A percentile compares a stretch with the other conserved stretches of the same genome.
Conservation (phyloP, 495 filamentous ascomycete genomes). For the Physcia stellaris region DNA sequence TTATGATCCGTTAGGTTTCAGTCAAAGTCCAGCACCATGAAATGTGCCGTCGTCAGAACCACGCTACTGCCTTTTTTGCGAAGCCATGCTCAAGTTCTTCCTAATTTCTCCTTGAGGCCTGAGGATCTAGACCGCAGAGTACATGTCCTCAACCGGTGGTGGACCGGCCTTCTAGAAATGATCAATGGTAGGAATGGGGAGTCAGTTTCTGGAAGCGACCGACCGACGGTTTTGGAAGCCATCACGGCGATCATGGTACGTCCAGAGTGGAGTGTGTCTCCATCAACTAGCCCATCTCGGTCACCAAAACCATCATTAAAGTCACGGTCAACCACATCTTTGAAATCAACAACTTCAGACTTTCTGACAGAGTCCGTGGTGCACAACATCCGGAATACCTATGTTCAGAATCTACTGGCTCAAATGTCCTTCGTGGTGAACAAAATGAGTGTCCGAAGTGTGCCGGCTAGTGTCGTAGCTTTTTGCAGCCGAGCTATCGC, state of each 20-base stretch:
- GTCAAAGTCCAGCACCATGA: conserved; percentile 59
- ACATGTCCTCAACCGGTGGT: conserved; percentile 86
- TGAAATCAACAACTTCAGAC: conserved; percentile 49
- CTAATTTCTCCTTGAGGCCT: conserved; percentile 48
- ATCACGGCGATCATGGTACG: conserved; percentile 78
- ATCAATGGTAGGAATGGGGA: conserved; percentile 61
- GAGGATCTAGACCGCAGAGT: conserved; percentile 82
- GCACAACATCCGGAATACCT: conserved; percentile 88
- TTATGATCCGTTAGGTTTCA: conserved; percentile 42
- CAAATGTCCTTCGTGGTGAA: conserved; percentile 87
- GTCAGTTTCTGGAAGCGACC: conserved; percentile 60
- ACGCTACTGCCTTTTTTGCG: conserved; percentile 75
- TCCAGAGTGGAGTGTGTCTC: conserved; percentile 75
- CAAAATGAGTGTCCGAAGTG: conserved; percentile 76
- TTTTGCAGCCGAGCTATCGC: conserved; percentile 92
- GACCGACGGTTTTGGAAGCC: conserved; percentile 72
- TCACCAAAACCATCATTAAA: conserved; percentile 29
- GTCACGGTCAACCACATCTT: conserved; percentile 37
- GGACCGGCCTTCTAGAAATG: conserved; percentile 79
- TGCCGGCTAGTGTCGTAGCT: conserved; percentile 81
- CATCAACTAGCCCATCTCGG: conserved; percentile 48
- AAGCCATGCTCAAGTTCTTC: conserved; percentile 55
- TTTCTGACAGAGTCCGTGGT: conserved; percentile 81
- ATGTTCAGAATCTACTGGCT: conserved; percentile 69
- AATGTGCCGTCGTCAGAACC: conserved; percentile 66